Percentiles rank a stretch among this genome's conserved stretches.
These are phyloP conservation scores for Aspergillus puulaauensis DNA, from an alignment of 2,329 filamentous ascomycete genomes.

Conservation along the genomic window DNA sequence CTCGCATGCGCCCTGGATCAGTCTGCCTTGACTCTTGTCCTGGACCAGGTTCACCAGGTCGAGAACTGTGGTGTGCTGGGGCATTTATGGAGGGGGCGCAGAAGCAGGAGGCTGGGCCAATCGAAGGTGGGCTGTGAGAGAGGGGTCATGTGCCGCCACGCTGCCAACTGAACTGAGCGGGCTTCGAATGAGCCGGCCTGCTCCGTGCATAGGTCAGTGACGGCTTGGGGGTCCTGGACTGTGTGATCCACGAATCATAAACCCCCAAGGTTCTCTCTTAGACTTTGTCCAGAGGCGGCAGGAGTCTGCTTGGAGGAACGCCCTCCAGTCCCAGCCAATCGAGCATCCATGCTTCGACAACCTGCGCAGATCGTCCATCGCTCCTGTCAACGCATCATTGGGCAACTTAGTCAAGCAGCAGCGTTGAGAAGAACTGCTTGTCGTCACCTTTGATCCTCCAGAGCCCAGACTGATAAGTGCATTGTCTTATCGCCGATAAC, in stretches of 20 bases:
- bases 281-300: background rate
- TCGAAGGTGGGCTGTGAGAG: constrained; percentile 10
- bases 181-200: constrained; percentile 5
- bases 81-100: constrained; percentile 12
- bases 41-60: background rate
- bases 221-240: background rate
- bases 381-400: constrained; percentile 12
- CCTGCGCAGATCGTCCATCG: constrained; percentile 17
- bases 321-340: constrained; percentile 4
- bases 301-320: background rate
- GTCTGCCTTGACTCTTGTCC: background rate
- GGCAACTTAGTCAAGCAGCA: constrained; percentile 3
- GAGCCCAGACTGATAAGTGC: background rate
- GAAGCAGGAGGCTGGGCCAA: constrained; percentile 32
- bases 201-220: background rate
- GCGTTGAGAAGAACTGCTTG: background rate
- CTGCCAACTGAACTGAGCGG: background rate
- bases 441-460: background rate
- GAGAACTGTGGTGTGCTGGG: background rate
- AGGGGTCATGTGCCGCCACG: constrained; percentile 13
- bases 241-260: background rate
- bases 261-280: background rate
- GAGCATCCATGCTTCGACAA: background rate
- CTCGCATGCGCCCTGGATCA: constrained; percentile 4
- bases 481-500: background rate